Base-by-base conservation (phyloP, 164 flowering plant species). In the Tinospora cordifolia region DNA sequence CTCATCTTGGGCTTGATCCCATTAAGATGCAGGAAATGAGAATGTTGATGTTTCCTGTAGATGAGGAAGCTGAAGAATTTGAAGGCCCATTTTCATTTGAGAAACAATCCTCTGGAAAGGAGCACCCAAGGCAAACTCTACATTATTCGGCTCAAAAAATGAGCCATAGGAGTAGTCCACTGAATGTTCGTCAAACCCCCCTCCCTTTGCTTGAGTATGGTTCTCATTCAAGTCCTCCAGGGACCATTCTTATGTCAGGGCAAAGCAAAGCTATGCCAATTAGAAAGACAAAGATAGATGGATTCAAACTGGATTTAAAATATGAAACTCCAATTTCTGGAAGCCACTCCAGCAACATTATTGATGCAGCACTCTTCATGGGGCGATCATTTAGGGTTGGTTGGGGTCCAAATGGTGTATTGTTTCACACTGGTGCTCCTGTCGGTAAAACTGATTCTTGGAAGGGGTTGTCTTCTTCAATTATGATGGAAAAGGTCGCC, bases 381-480 rank as follows among this genome's bases (percentile, higher is more conserved):
- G 97, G 99, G 57, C 80, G 96, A 77, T 92, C 99, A 62, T 95
- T 95, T 75, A 90, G 98, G 63, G 96, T 87, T 69, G 99, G 97
- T 24, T 95, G 99, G 99, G 98, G 99, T 15, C 99, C 99, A 25
- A 88, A 87, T 80, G 98, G 98, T 6, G 58, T 86, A 54, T 97
- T 95, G 72, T 82, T 90, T 68, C 99, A 91, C 66, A 67, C 84
- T 70, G 98, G 97, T 72, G 59, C 75, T 14, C 85, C 87, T 47
- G 86, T 86, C 38, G 82, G 84, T 49, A 76, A 80, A 71, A 65
- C 71, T 46, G 72, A 74, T 69, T 54, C 77, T 46, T 79, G 76
- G 47, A 73, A 72, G 69, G 75, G 82, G 25, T 74, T 92, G 60
- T 92, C 97, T 44, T 94, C 99, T 64, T 77, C 86, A 12, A 83